Percentiles rank a stretch among this genome's conserved stretches.
Evolutionary conservation across 371 early-diverging fungal species (phyloP).

Genomic region (Actinomortierella wolfii): DNA sequence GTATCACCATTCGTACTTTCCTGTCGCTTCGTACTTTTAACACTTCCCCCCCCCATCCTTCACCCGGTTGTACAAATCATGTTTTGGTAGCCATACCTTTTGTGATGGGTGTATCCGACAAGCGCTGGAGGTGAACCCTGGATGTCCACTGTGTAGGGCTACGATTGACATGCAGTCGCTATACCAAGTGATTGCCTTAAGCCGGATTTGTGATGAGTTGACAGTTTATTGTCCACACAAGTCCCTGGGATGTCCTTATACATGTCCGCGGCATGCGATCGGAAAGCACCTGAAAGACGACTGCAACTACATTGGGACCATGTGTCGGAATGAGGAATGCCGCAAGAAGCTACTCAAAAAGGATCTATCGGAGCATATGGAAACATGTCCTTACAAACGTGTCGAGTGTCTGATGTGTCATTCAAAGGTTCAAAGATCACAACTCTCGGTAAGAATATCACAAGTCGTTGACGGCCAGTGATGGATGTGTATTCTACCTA

Average conservation of each 20-base stretch:
- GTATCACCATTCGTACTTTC: too few relatives aligned
- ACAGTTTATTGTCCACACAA: slow-evolving; percentile 61
- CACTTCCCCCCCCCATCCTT: not conserved
- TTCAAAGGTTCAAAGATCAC: slow-evolving; percentile 50
- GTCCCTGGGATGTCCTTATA: slow-evolving; percentile 60
- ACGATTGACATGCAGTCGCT: slow-evolving; percentile 50
- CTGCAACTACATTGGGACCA: slow-evolving; percentile 58
- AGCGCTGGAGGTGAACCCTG: slow-evolving; percentile 53
- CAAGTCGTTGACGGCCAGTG: not conserved
- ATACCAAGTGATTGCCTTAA: slow-evolving; percentile 67
- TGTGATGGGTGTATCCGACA: slow-evolving; percentile 66
- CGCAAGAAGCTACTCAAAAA: slow-evolving; percentile 59
- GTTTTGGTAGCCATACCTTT: slow-evolving; percentile 64
- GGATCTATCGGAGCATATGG: slow-evolving; percentile 58
- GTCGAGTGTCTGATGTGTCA: slow-evolving; percentile 69
- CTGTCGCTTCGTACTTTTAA: too few relatives aligned
- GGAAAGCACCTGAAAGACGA: slow-evolving; percentile 60
- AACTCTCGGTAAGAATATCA: slow-evolving; percentile 17
- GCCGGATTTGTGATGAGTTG: slow-evolving; percentile 74
- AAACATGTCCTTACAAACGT: slow-evolving; percentile 61
- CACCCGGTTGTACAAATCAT: not conserved
- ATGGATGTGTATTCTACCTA: not conserved
- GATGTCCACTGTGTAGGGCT: slow-evolving; percentile 73
- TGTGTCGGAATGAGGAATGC: slow-evolving; percentile 66
- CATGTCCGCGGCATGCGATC: slow-evolving; percentile 65